Base-by-base conservation (phyloP, 2,329 filamentous ascomycete species). In the Zymoseptoria passerinii region DNA sequence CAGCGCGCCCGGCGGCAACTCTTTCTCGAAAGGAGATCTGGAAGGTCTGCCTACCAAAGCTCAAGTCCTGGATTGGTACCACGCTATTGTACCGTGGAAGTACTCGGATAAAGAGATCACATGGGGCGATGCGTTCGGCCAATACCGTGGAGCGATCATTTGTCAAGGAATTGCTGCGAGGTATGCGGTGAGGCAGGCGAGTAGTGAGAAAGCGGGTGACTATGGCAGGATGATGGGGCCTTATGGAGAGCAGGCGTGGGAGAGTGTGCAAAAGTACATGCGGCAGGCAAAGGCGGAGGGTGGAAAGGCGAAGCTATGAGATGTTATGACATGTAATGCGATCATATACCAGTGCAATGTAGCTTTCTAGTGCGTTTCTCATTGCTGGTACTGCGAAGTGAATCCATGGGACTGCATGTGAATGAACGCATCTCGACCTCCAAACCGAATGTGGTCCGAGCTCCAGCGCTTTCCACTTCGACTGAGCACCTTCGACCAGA, bases 161-260 rank as follows among this genome's bases (percentile, higher is more conserved):
- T 83, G 79, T 86, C 94, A 99, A 77, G 94, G 94, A 2, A 97
- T 99, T 71, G 92, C 92, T 53, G 94, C 94, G 53, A 79, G 94
- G 63, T 88, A 88, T 72, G 94, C 94, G 27, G 77, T 82, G 52
- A 79, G 92, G 53, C 92, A 97, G 80, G 94, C 94, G 44, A 96
- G 91, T 75, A 96, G 90, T 72, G 88, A 84, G 58, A 83, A 88
- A 71, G 94, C 94, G 6, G 82, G 80, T 66, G 80, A 85, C 49
- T 89, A 95, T 74, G 90, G 81, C 1, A 77, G 76, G 57, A 82
- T 83, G 72, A 85, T 89, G 75, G 80, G 77, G 51, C 85, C 88
- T 20, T 83, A 92, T 77, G 91, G 87, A 0, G 80, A 90, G 73
- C 80, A 88, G 67, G 89, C 90, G 5, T 96, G 91, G 90, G 78